A percentile compares a stretch with the other conserved stretches of the same genome.
These are phyloP conservation scores for Trichoderma koningiopsis DNA, from an alignment of 2,329 filamentous ascomycete genomes.

Conservation along the genomic window DNA sequence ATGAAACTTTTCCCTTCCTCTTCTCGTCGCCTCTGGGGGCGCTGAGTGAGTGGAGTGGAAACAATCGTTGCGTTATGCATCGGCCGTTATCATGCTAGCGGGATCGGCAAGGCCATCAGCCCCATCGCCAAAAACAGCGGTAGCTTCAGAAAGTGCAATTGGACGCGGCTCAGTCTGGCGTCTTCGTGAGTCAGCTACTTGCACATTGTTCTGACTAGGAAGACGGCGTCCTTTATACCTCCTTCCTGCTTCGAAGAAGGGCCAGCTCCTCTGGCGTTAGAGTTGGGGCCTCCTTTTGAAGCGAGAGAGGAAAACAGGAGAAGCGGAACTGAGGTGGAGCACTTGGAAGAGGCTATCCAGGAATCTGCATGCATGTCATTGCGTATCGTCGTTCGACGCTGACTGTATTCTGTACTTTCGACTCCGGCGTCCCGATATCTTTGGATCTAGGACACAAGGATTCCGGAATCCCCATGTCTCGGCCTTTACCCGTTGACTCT, in stretches of 20 bases:
- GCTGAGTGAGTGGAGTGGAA: neutral
- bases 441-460: constrained; percentile 2
- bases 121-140: neutral
- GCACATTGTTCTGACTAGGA: neutral
- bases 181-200: neutral
- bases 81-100: constrained; percentile 4
- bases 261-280: neutral
- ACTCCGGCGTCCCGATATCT: constrained; percentile 1
- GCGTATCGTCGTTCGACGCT: constrained; percentile 13
- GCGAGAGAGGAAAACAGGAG: neutral
- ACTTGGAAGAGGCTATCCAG: neutral
- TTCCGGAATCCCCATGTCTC: neutral
- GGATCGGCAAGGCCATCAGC: neutral
- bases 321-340: constrained; percentile 11
- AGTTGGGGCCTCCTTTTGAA: neutral
- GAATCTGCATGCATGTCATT: constrained; percentile 23
- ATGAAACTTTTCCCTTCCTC: neutral
- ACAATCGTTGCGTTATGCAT: neutral
- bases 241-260: neutral
- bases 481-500: neutral
- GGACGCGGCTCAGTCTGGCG: neutral
- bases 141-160: neutral
- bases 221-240: neutral
- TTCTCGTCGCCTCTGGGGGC: neutral
- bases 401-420: constrained; percentile 4